Evolutionary conservation across 2,329 filamentous ascomycete species (phyloP), one percentile per base, ranked within the genome.

Genomic region (Fusarium redolens): DNA sequence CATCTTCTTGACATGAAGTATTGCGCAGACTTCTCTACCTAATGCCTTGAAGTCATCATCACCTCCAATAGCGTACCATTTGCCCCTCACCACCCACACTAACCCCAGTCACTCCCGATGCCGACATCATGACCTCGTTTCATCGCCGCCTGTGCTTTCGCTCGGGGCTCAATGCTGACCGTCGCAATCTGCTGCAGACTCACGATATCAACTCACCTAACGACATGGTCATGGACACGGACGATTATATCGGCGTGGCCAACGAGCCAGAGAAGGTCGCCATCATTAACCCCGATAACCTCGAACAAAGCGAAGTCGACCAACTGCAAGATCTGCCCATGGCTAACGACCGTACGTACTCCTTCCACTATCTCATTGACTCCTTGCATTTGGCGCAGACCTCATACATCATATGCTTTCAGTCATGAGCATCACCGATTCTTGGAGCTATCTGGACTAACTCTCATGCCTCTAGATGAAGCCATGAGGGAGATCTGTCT

Each of bases 401-500:
- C 50, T n/a, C 25, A 30, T 33, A 54, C 61, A 37, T 35, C 37
- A 45, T 37, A 52, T 69, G 51, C 37, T 25, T 22, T 18, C 28
- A 58, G 30, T 45, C 41, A 30, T 40, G 37, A 33, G 18, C 50
- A 41, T 22, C 25, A 14, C 8, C 31, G 40, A 41, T 52, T 44
- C 31, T 33, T 52, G 31, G 48, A 52, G 38, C 60, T 67, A 35
- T 35, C 25, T 48, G 44, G 55, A 66, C 77, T 79, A 73, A 81
- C 68, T 48, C 50, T 30, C 47, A 66, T 68, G 45, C 55, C 40
- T 65, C 40, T 65, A 95, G 93, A 90, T 83, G 93, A 97, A 74
- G 92, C 93, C 55, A 97, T 98, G 90, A 93, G 92, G 85, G 91
- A 93, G 77, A 85, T 92, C 73, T 90, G 95, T 74, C 88, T 98